Conservation (phyloP, 164 flowering plant species). For the Piper betle region DNA sequence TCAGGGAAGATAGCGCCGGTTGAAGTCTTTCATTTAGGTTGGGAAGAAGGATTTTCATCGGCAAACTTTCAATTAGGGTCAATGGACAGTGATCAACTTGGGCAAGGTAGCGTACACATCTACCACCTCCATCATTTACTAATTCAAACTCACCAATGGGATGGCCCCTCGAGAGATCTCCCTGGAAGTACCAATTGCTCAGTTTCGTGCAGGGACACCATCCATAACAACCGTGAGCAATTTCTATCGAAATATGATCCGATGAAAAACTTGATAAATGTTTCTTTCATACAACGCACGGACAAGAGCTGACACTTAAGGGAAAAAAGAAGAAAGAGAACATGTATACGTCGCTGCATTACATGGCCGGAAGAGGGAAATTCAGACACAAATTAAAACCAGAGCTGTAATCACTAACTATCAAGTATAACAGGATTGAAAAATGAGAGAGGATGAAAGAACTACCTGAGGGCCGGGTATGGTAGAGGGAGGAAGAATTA, state of each 20-base stretch:
- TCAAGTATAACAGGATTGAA: background rate
- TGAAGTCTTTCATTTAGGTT: conserved; percentile 11
- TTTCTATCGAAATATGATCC: too few species aligned
- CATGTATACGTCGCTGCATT: too few species aligned
- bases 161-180: too few species aligned
- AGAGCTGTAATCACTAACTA: background rate
- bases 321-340: background rate
- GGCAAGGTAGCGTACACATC: too few species aligned
- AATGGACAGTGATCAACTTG: background rate
- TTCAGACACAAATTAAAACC: background rate
- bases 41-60: background rate
- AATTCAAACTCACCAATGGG: too few species aligned
- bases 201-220: too few species aligned
- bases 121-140: too few species aligned
- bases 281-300: too few species aligned
- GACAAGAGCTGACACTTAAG: background rate
- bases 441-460: background rate
- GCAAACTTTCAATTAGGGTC: background rate
- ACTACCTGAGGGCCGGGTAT: background rate
- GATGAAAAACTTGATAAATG: too few species aligned
- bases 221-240: too few species aligned
- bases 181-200: too few species aligned
- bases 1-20: conserved; percentile 74
- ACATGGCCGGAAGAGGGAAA: background rate
- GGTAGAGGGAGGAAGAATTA: background rate